Evolutionary conservation across 1,284 basidiomycete genomes (phyloP).

Genomic region (Fomitopsis palustris): DNA sequence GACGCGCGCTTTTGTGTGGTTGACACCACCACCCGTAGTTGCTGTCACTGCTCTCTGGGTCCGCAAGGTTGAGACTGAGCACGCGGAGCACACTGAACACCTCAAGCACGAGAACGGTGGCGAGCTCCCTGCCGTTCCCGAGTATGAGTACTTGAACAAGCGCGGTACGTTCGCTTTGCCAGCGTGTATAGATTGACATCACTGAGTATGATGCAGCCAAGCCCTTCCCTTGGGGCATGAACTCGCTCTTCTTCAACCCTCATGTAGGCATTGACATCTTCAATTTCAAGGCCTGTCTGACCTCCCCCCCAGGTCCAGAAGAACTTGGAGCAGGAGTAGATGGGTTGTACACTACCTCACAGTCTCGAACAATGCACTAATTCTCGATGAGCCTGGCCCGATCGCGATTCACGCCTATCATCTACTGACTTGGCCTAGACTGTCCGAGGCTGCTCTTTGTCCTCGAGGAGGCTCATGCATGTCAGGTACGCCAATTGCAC

Average conservation of each 20-base stretch:
- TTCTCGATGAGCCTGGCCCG: background rate
- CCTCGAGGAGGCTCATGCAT: too few species aligned
- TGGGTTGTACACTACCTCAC: background rate
- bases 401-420: background rate
- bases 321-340: slow-evolving; percentile 46
- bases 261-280: slow-evolving; percentile 42
- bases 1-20: background rate
- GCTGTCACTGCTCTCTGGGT: slow-evolving; percentile 66
- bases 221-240: slow-evolving; percentile 77
- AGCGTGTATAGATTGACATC: background rate
- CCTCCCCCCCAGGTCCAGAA: slow-evolving; percentile 48
- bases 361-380: background rate
- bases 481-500: too few species aligned
- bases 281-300: background rate
- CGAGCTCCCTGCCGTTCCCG: slow-evolving; percentile 64
- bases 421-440: background rate
- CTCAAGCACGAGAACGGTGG: slow-evolving; percentile 75
- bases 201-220: slow-evolving; percentile 36
- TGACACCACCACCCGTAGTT: slow-evolving; percentile 38
- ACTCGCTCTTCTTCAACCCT: slow-evolving; percentile 79
- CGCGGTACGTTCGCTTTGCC: slow-evolving; percentile 33
- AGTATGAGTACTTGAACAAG: slow-evolving; percentile 75
- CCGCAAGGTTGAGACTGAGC: slow-evolving; percentile 73
- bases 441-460: background rate
- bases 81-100: slow-evolving; percentile 69